Evolutionary conservation across 1,284 basidiomycete species (phyloP), one percentile per base, ranked within the genome.

Genomic region (Leccinum fuscescens): DNA sequence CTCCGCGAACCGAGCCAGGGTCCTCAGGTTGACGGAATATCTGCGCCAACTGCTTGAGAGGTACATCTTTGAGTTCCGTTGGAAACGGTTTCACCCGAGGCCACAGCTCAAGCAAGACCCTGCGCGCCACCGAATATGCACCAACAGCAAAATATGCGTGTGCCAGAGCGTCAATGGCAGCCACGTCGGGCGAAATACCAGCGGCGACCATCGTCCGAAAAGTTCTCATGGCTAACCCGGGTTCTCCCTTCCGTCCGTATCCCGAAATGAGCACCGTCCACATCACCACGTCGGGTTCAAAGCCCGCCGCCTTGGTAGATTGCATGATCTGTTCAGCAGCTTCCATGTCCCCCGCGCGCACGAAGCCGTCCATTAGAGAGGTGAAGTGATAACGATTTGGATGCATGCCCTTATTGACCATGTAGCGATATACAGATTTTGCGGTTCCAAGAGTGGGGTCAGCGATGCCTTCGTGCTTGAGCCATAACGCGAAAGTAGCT

Each of bases 251-350:
- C 37, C 82, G 82, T 17, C 82, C 87, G 71, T 88, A 82, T 3
- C 86, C 89, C 29, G 78, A 76, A 62, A 92, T 85, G 64, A 92
- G 78, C 63, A 88, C 85, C 20, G 90, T 92, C 76, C 85, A 89
- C 81, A 89, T 83, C 55, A 86, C 80, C 17, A 83, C 80, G 65
- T 85, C 84, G 15, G 84, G 81, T 42, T 74, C 72, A 55, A 86
- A 71, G 15, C 85, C 85, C 4, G 79, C 76, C 48, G 74, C 70
- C 49, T 71, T 67, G 31, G 86, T 85, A 15, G 80, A 71, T 58
- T 71, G 73, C 76, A 92, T 79, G 53, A 85, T 73, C 53, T 78
- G 77, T 61, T 78, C 71, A 22, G 88, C 87, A 17, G 76, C 76
- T 8, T 72, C 66, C 62, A 88, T 74, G 68, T 90, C 78, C 20